Percentiles rank a stretch among this genome's conserved stretches.
These are phyloP conservation scores for Aspergillus egyptiacus DNA, from an alignment of 495 filamentous ascomycete species.

Conservation along the genomic window DNA sequence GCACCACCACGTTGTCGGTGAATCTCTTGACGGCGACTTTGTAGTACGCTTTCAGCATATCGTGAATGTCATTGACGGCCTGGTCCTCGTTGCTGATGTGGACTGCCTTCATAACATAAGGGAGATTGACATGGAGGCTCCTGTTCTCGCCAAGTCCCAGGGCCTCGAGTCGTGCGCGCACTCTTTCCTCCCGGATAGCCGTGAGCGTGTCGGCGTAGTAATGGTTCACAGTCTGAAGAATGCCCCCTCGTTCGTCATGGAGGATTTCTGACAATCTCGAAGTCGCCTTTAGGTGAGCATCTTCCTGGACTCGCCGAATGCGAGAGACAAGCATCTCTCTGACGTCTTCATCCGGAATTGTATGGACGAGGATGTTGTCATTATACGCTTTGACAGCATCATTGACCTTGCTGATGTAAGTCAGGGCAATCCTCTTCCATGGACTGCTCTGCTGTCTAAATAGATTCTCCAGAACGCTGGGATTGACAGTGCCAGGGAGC, in stretches of 20 bases:
- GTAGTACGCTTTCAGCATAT: slow-evolving; percentile 37
- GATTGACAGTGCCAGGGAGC: slow-evolving; percentile 33
- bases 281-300: background rate
- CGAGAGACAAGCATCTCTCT: background rate
- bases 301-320: background rate
- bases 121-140: background rate
- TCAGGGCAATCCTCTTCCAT: slow-evolving; percentile 27
- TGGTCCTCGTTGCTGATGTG: slow-evolving; percentile 28
- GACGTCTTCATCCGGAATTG: slow-evolving; percentile 10
- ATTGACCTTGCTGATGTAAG: slow-evolving; percentile 19
- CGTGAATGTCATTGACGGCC: slow-evolving; percentile 34
- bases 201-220: slow-evolving; percentile 29
- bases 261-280: slow-evolving; percentile 17
- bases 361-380: background rate
- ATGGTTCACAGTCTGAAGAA: slow-evolving; percentile 32
- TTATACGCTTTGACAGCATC: slow-evolving; percentile 4
- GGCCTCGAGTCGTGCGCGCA: background rate
- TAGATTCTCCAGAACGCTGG: slow-evolving; percentile 26
- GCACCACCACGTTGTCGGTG: slow-evolving; percentile 24
- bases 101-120: background rate
- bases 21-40: slow-evolving; percentile 30
- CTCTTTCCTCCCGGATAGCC: slow-evolving; percentile 19
- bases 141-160: background rate
- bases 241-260: slow-evolving; percentile 29
- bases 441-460: slow-evolving; percentile 30